Evolutionary conservation across 495 filamentous ascomycete genomes (phyloP), one percentile per base, ranked within the genome.

Genomic region (Massariosphaeria phaeospora): DNA sequence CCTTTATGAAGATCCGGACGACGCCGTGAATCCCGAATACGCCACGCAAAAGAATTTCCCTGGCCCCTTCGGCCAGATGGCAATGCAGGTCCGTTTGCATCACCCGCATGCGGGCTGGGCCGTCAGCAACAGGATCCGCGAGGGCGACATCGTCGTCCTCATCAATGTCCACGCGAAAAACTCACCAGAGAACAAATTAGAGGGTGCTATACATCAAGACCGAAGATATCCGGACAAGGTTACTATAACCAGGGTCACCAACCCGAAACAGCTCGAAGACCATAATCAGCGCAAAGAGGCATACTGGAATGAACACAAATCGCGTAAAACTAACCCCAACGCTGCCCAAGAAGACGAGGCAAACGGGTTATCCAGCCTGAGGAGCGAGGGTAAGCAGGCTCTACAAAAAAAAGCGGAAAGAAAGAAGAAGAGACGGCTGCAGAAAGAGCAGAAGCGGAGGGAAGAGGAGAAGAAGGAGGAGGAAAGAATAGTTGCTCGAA

Each of bases 51-150:
- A 38, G 25, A 35, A 51, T 15, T 95, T 89, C 88, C 72, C 75
- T 1, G 91, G 91, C 0, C 91, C 91, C 0, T 84, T 75, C 54
- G 91, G 90, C 20, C 81, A 84, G 64, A 72, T 82, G 65, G 81
- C 83, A 3, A 70, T 98, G 17, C 82, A 84, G 54, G 67, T 96
- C 25, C 84, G 83, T 6, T 72, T 88, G 11, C 95, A 76, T 69
- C 80, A 84, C 40, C 77, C 79, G 0, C 87, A 96, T 67, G 81
- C 84, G 1, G 45, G 55, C 5, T 80, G 70, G 61, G 75, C 80
- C 11, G 73, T 73, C n/a, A 57, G 40, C 1, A 66, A 81, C 8
- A n/a, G n/a, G n/a, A 70, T 94, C 30, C 70, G 75, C 2, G 70
- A 74, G 29, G 79, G 78, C 1, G 67, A 80, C 20, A 80, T 88